Evolutionary conservation across 306 rosid species (phyloP), one percentile per base, ranked within the genome.

Genomic region (Medicago lupulina): DNA sequence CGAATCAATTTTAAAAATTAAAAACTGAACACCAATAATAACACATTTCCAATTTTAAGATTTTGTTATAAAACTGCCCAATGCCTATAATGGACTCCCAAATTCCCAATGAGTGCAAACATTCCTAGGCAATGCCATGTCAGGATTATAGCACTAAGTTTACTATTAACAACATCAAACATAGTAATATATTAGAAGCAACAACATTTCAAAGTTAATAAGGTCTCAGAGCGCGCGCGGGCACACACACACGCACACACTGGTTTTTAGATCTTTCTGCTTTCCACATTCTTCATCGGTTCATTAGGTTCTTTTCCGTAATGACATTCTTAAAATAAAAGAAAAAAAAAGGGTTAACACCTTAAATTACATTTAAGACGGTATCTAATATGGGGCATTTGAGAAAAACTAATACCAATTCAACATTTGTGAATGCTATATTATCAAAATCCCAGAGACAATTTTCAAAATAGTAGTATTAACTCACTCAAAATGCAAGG

Each of bases 1-100:
- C 2, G 60, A 54, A 54, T 17, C 60, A 54, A 3, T 18, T 17
- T 70, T 53, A 21, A 8, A 76, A 61, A 18, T 4, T 19, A 16
- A 63, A 34, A n/a, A 36, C 49, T 16, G 66, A 28, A 28, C n/a
- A 10, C 78, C 70, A 44, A 68, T 69, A 14, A 57, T 31, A 43
- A 50, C 9, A 21, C 66, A 58, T 44, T 58, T 23, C 60, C 47
- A 39, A 11, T 34, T 66, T 13, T 14, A 55, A 16, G 28, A 62
- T 31, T 47, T 28, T 21, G 57, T 43, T 31, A 76, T 41, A 8
- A 53, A 53, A 53, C 60, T 53, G 25, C 60, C 25, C 17, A 17
- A 19, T 19, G 67, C 41, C 43, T 28, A 60, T 31, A 60, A 60
- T 31, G 6, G 43, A 60, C 67, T 13, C 67, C 9, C 9, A 60